Evolutionary conservation across 2,329 filamentous ascomycete genomes (phyloP).

Genomic region (Penicillium palitans): DNA sequence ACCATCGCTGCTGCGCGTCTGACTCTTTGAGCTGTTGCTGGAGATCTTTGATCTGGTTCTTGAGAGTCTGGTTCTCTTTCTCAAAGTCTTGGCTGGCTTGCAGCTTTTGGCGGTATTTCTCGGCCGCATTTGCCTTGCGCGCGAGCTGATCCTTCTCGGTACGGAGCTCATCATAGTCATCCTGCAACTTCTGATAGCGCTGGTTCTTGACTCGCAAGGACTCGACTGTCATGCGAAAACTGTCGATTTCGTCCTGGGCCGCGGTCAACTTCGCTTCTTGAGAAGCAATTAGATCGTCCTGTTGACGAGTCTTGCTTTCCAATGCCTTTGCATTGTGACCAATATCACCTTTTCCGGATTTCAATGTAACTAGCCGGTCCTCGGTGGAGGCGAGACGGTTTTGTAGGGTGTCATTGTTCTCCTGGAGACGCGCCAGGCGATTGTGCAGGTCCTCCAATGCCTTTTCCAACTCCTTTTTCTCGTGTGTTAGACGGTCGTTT

Average conservation of each 20-base stretch:
- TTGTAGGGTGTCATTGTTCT: slow-evolving; percentile 50
- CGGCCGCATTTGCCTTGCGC: slow-evolving; percentile 50
- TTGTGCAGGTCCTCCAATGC: slow-evolving; percentile 57
- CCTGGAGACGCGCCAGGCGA: slow-evolving; percentile 57
- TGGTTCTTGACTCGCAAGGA: slow-evolving; percentile 48
- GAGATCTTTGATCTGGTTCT: slow-evolving; percentile 48
- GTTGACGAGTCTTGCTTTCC: slow-evolving; percentile 57
- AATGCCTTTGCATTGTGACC: slow-evolving; percentile 48
- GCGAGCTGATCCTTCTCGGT: slow-evolving; percentile 49
- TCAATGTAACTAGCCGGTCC: slow-evolving; percentile 55
- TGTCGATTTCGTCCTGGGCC: slow-evolving; percentile 46
- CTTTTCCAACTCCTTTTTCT: slow-evolving; percentile 52
- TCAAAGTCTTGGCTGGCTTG: slow-evolving; percentile 52
- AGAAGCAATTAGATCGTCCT: slow-evolving; percentile 69
- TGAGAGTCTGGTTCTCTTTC: slow-evolving; percentile 50
- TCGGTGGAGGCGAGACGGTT: slow-evolving; percentile 48
- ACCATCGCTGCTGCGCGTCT: slow-evolving; percentile 44
- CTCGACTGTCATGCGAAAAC: slow-evolving; percentile 47
- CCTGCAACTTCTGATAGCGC: slow-evolving; percentile 48
- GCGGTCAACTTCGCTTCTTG: slow-evolving; percentile 67
- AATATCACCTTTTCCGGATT: slow-evolving; percentile 49
- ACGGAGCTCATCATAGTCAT: slow-evolving; percentile 52
- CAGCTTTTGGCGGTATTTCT: slow-evolving; percentile 53
- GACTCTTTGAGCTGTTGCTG: slow-evolving; percentile 49
- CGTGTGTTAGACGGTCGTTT: slow-evolving; percentile 59